Conservation (phyloP, 352 stramenopile genomes). For the Paralagenidium karlingii region DNA sequence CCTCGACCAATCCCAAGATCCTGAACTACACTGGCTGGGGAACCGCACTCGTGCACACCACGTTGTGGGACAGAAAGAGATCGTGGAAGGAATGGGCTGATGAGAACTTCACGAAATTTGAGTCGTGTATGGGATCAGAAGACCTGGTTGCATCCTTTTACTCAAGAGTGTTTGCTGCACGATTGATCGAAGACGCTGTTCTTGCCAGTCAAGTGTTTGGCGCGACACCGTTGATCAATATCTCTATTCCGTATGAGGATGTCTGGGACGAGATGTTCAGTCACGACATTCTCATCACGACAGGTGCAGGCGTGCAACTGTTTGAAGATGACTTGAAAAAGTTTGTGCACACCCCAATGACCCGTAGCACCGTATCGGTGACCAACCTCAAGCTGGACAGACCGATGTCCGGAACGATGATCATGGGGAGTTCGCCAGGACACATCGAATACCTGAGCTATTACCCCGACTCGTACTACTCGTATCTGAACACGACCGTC, state of each 20-base stretch:
- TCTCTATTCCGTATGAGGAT: not conserved
- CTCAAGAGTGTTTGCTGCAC: not conserved
- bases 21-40: too few relatives aligned
- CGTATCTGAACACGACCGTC: too few relatives aligned
- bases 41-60: not conserved
- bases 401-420: not conserved
- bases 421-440: conserved; percentile 1
- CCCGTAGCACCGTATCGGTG: not conserved
- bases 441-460: not conserved
- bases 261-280: not conserved
- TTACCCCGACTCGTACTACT: conserved; percentile 1
- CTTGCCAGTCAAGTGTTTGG: not conserved
- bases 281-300: not conserved
- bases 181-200: not conserved
- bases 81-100: too few relatives aligned
- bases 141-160: not conserved
- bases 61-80: too few relatives aligned
- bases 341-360: not conserved
- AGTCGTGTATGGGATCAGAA: too few relatives aligned
- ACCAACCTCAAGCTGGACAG: not conserved
- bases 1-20: too few relatives aligned
- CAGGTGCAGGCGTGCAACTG: not conserved
- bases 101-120: too few relatives aligned
- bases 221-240: not conserved
- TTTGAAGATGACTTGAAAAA: not conserved